Base-by-base conservation (phyloP, 345 rosid genomes). In the Melaleuca alternifolia region DNA sequence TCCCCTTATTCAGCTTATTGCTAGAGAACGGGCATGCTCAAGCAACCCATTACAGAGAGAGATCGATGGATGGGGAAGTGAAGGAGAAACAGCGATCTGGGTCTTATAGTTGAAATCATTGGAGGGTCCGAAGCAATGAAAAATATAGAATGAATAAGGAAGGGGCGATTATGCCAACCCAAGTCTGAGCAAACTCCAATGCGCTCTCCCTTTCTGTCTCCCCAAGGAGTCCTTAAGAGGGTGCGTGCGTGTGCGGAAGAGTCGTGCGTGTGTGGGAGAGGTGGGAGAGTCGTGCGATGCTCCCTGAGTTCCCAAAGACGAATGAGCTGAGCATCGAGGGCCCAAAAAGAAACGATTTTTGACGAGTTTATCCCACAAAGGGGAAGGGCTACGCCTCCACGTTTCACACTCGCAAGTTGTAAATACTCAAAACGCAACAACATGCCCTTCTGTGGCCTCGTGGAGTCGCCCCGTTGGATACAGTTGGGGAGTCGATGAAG, bases 161-260 rank as follows among this genome's bases (percentile, higher is more conserved):
- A 26, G 28, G 86, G 91, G 93, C 91, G 93, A 90, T 91, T 82
- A 85, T 86, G 92, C 82, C 94, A 93, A 85, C 59, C 81, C 89
- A 85, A 81, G 20, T 61, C 86, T 50, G 91, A 90, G 96, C 92
- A 92, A 90, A 91, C 84, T 83, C 92, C 96, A 86, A 91, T 83
- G 94, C 89, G 86, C 84, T 52, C 59, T 61, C 75, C 51, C 84
- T 86, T 56, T 26, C 28, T 50, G 65, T 59, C 61, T 33, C 51
- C 20, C 85, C 52, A 10, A 44, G 16, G 11, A 50, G 81, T 33
- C 51, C 11, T 75, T 8, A 11, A 50, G 13, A 20, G 23, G 23
- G 50, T 75, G 51, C 59, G 26, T 16, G 79, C 41, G 41, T 18
- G 48, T 33, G 46, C 10, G 30, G 62, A 12, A 20, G 24, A n/a